Conservation (phyloP, 371 early-diverging fungal genomes). For the Rhizopus sp. region DNA sequence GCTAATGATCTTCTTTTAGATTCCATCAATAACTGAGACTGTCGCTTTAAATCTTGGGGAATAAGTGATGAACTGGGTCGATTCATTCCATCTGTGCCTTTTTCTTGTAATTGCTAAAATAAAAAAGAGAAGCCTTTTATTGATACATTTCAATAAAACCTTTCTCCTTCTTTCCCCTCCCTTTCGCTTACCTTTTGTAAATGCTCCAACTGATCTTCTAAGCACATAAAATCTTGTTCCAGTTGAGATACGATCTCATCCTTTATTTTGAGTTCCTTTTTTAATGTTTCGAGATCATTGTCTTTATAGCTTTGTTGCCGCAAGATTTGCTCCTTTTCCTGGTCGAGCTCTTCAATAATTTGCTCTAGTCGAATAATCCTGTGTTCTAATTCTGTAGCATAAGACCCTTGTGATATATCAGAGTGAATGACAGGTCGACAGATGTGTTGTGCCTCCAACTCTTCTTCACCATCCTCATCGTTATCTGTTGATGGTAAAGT, state of each 20-base stretch:
- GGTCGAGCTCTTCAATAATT: constrained; percentile 42
- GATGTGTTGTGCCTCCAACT: constrained; percentile 51
- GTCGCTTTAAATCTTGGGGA: constrained; percentile 39
- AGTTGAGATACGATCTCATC: constrained; percentile 55
- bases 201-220: constrained; percentile 47
- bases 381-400: constrained; percentile 48
- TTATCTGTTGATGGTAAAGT: constrained; percentile 42
- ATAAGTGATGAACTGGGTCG: constrained; percentile 13
- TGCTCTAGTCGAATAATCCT: constrained; percentile 40
- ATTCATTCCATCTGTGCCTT: constrained; percentile 13
- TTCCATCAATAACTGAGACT: constrained; percentile 54
- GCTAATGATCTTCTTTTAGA: constrained; percentile 50
- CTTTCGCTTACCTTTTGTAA: constrained; percentile 43
- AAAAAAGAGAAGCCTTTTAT: background rate
- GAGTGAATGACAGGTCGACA: constrained; percentile 55
- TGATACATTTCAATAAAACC: background rate
- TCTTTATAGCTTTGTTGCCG: constrained; percentile 43
- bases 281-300: constrained; percentile 47
- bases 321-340: constrained; percentile 40
- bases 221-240: constrained; percentile 49
- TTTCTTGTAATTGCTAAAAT: constrained; percentile 26
- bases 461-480: constrained; percentile 37
- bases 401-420: constrained; percentile 45
- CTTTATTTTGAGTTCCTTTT: constrained; percentile 49
- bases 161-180: background rate